phyloP scores from a whole-genome alignment of 176 grass and related monocot species.

The Melocanna baccifera region DNA sequence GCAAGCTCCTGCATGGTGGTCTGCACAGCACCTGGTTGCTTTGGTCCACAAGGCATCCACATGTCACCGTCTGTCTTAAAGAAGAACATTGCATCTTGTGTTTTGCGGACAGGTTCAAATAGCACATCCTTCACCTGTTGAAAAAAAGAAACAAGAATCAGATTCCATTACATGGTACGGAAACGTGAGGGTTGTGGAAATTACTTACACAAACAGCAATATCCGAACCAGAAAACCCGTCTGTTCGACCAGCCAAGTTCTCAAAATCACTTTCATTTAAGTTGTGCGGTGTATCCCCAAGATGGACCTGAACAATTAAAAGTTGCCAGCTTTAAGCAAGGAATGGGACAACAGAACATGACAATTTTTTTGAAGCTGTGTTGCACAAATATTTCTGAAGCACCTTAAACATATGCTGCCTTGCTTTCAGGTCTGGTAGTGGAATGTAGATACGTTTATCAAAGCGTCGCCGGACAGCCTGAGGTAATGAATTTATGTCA shows the following conservation, averaged over 20 bases:
- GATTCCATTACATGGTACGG: not conserved
- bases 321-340: constrained; percentile 35
- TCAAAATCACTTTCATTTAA: constrained; percentile 92
- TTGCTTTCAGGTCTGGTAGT: constrained; percentile 90
- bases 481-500: constrained; percentile 23
- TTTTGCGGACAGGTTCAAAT: constrained; percentile 92
- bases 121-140: constrained; percentile 91
- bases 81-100: constrained; percentile 98
- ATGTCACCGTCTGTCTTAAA: constrained; percentile 51
- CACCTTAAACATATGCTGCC: constrained; percentile 99
- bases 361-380: not conserved
- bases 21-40: constrained; percentile 67
- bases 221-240: constrained; percentile 95
- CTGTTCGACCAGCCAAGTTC: constrained; percentile 66
- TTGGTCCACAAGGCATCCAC: constrained; percentile 92
- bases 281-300: constrained; percentile 87
- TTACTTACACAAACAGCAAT: constrained; percentile 89
- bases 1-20: constrained; percentile 91
- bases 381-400: constrained; percentile 6
- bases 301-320: constrained; percentile 68
- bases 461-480: constrained; percentile 93
- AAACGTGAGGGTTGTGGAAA: not conserved
- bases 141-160: not conserved
- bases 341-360: not conserved
- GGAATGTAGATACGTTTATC: constrained; percentile 99